Evolutionary conservation across 306 rosid species (phyloP), one percentile per base, ranked within the genome.

Genomic region (Gleditsia sinensis): DNA sequence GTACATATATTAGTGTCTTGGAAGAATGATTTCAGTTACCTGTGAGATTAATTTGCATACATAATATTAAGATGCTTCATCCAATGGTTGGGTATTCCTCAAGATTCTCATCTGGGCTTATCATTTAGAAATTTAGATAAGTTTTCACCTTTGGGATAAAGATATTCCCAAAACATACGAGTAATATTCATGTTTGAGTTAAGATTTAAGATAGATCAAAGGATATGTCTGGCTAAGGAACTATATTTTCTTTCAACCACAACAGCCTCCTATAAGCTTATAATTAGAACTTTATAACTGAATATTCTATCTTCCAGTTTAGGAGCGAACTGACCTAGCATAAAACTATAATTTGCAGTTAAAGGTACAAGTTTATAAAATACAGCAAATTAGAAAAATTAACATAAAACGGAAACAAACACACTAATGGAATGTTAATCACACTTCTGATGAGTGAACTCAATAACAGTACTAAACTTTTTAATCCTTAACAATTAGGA

Each of bases 211-310:
- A 19, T 27, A 20, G 27, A 50, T 19, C 67, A 62, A 46, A 40
- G 30, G 34, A 62, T 24, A 43, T 51, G 66, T 21, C 64, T 13
- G 24, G 39, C 50, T 12, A 42, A 24, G 43, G 30, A 9, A 63
- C 60, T 69, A 36, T 33, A 23, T 58, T 66, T 59, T 53, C 64
- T 36, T 32, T 53, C 77, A 68, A 27, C 12, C 24, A 34, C 63
- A 45, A 34, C 34, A n/a, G 17, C 77, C 56, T 75, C 77, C 56
- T 69, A 54, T 37, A 50, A 54, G 58, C 74, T 19, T 34, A 63
- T 27, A 37, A 20, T 48, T 56, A 28, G 62, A 68, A 51, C 66
- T 40, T 69, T 48, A 54, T 2, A 63, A 19, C 71, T 34, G 17
- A 16, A 78, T 23, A 43, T 71, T 28, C 63, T 21, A 33, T 14